phyloP scores from a whole-genome alignment of 192 early-diverging fungal genomes.

The Diversispora eburnea region DNA sequence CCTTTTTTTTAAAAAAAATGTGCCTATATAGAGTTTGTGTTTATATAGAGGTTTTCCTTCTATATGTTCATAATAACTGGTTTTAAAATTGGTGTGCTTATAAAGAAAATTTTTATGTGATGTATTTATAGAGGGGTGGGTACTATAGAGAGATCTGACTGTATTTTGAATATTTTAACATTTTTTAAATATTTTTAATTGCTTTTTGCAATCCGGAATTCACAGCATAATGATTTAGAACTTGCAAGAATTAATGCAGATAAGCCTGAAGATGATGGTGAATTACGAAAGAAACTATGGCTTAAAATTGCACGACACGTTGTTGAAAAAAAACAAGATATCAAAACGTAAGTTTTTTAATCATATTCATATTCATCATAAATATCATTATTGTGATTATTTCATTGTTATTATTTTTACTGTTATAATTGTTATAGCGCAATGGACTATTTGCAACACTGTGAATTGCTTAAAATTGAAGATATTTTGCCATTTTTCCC shows the following conservation, averaged over 20 bases:
- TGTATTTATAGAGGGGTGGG: too few species aligned
- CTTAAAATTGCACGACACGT: constrained; percentile 90
- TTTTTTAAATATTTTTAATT: not conserved
- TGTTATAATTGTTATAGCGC: constrained; percentile 57
- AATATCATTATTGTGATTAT: not conserved
- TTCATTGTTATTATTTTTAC: not conserved
- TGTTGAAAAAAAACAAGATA: constrained; percentile 78
- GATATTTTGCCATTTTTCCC: constrained; percentile 97
- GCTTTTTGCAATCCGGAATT: not conserved
- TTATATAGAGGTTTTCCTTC: too few species aligned
- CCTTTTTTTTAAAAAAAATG: too few species aligned
- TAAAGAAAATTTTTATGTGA: too few species aligned
- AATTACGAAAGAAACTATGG: constrained; percentile 85
- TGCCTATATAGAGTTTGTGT: too few species aligned
- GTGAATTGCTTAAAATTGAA: constrained; percentile 86
- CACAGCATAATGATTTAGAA: constrained; percentile 76
- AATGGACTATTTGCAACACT: constrained; percentile 75
- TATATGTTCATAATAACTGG: too few species aligned
- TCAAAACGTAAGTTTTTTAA: constrained; percentile 58
- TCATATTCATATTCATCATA: too few species aligned
- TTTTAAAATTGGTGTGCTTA: too few species aligned
- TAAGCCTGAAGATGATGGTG: constrained; percentile 82
- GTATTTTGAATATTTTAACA: too few species aligned
- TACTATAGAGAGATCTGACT: not conserved
- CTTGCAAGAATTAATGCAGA: constrained; percentile 90